Percentiles rank a stretch among this genome's conserved stretches.
These are phyloP conservation scores for Eleusine indica DNA, from an alignment of 176 grass and related monocot species.

Conservation along the genomic window DNA sequence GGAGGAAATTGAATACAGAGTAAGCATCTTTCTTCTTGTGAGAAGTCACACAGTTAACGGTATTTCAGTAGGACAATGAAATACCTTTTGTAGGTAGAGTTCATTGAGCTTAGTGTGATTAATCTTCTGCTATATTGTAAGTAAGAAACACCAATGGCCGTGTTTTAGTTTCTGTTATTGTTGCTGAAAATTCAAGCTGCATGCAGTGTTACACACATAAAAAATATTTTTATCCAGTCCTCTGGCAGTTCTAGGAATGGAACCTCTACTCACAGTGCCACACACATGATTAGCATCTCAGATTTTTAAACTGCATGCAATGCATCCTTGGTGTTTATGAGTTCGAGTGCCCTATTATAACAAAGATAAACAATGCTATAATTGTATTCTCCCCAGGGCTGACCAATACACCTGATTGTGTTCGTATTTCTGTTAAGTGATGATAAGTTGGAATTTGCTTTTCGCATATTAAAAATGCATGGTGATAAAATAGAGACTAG, in stretches of 20 bases:
- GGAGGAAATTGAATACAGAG: slow-evolving; percentile 64
- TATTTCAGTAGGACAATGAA: not conserved
- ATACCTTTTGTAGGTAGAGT: not conserved
- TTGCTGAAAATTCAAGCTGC: not conserved
- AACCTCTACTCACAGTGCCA: not conserved
- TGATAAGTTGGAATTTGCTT: slow-evolving; percentile 8
- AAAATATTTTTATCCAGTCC: not conserved
- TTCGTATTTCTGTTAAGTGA: not conserved
- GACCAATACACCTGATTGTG: not conserved
- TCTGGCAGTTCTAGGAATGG: not conserved
- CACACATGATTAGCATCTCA: not conserved
- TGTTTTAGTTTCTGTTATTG: not conserved
- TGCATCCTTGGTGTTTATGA: not conserved
- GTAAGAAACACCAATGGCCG: not conserved
- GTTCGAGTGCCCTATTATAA: not conserved
- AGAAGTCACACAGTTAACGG: not conserved
- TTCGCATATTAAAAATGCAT: not conserved
- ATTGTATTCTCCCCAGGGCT: not conserved
- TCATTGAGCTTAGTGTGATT: not conserved
- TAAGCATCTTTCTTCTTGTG: slow-evolving; percentile 43
- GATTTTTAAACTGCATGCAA: not conserved
- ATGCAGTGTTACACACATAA: not conserved
- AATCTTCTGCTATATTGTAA: not conserved
- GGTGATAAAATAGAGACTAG: not conserved
- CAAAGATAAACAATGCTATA: not conserved